Evolutionary conservation across 257 asterid genomes (phyloP).

Genomic region (Solanum bulbocastanum): DNA sequence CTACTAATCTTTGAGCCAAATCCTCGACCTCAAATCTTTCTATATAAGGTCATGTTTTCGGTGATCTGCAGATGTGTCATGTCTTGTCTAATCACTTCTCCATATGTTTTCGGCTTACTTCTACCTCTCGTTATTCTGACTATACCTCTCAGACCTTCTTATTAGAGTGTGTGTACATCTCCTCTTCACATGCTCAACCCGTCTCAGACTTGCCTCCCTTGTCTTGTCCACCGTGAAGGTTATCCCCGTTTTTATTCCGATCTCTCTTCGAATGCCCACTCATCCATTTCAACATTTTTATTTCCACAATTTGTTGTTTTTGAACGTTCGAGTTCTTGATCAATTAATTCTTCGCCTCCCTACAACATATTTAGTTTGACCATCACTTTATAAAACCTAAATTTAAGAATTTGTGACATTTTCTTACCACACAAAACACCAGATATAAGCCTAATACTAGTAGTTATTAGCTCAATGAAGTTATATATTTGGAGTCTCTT

Average conservation of each 20-base stretch:
- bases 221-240: not conserved
- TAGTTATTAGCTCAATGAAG: not conserved
- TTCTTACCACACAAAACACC: not conserved
- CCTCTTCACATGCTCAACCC: not conserved
- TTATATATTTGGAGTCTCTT: not conserved
- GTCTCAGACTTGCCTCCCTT: not conserved
- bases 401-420: not conserved
- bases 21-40: not conserved
- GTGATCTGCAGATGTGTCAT: not conserved
- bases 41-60: not conserved
- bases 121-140: fast-evolving
- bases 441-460: not conserved
- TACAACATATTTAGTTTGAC: not conserved
- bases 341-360: not conserved
- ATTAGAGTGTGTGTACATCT: not conserved
- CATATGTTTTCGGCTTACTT: fast-evolving
- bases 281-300: not conserved
- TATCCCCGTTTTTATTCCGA: not conserved
- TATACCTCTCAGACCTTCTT: not conserved
- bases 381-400: not conserved
- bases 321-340: not conserved
- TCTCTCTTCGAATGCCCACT: not conserved
- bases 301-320: not conserved
- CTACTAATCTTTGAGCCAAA: not conserved
- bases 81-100: not conserved